Evolutionary conservation across 1,284 basidiomycete genomes (phyloP).

Genomic region (Rhodotorula sp.): DNA sequence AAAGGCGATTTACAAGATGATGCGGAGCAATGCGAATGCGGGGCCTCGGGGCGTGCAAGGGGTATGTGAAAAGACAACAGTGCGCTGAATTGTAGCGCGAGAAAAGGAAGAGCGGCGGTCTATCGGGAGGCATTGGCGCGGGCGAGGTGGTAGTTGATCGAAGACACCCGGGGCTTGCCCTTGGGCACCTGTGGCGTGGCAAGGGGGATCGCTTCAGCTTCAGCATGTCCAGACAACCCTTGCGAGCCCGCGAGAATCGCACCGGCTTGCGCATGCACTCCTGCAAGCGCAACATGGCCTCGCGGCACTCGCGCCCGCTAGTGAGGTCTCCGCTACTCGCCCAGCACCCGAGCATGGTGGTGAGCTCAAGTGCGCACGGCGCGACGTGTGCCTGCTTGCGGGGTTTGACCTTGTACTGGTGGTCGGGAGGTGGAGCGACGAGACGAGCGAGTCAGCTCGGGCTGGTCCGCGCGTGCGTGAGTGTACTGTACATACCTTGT

Average conservation of each 20-base stretch:
- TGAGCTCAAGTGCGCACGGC: slow-evolving; percentile 72
- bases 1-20: background rate
- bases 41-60: no score
- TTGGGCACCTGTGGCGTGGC: slow-evolving; percentile 52
- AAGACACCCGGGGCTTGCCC: slow-evolving; percentile 64
- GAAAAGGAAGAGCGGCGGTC: background rate
- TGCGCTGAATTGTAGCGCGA: background rate
- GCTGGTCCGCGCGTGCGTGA: no score
- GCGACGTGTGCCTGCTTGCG: slow-evolving; percentile 65
- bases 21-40: no score
- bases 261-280: slow-evolving; percentile 85
- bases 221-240: background rate
- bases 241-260: slow-evolving; percentile 6
- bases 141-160: slow-evolving; percentile 76
- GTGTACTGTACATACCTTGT: slow-evolving; percentile 19
- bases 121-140: slow-evolving; percentile 1
- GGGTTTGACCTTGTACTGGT: slow-evolving; percentile 72
- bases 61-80: background rate
- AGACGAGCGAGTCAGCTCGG: background rate
- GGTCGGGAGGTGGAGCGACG: background rate
- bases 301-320: slow-evolving; percentile 63
- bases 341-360: slow-evolving; percentile 86
- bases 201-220: background rate
- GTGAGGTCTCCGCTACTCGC: slow-evolving; percentile 73
- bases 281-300: slow-evolving; percentile 66